Percentiles rank a stretch among this genome's conserved stretches.
Evolutionary conservation across 805 yeast species (phyloP).

Genomic region (Saturnispora besseyi): DNA sequence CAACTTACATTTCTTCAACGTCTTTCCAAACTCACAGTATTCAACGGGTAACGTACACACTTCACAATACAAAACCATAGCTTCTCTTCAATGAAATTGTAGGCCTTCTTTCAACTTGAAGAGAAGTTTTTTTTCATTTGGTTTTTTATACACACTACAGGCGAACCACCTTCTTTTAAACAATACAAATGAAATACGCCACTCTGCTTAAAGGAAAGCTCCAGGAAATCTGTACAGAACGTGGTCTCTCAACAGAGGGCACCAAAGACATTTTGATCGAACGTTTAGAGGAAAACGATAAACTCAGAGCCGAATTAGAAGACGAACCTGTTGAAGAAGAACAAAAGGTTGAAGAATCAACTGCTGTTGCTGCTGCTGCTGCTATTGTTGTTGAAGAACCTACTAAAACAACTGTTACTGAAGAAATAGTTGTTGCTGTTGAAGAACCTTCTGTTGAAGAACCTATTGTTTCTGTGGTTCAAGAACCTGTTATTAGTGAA

Average conservation of each 20-base stretch:
- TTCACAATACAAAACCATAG: slow-evolving; percentile 55
- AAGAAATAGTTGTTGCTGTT: background rate
- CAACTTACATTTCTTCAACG: slow-evolving; percentile 70
- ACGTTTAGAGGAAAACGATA: slow-evolving; percentile 54
- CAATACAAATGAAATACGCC: slow-evolving; percentile 30
- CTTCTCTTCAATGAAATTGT: background rate
- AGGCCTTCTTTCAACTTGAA: background rate
- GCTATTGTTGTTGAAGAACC: slow-evolving; percentile 5
- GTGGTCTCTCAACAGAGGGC: slow-evolving; percentile 63
- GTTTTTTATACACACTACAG: background rate
- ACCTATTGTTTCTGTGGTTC: slow-evolving; percentile 9
- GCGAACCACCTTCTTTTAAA: background rate
- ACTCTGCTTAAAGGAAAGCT: slow-evolving; percentile 75
- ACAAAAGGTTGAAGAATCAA: slow-evolving; percentile 3
- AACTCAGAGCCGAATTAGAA: slow-evolving; percentile 24
- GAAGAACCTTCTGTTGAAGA: slow-evolving; percentile 11
- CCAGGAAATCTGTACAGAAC: slow-evolving; percentile 62
- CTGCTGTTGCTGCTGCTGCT: background rate
- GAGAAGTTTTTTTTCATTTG: background rate
- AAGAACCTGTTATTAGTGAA: slow-evolving; percentile 21
- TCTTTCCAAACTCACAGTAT: slow-evolving; percentile 86
- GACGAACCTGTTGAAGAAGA: slow-evolving; percentile 17
- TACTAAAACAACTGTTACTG: background rate
- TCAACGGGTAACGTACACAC: slow-evolving; percentile 82
- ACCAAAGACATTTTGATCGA: slow-evolving; percentile 70